A percentile compares a stretch with the other conserved stretches of the same genome.
Conservation (phyloP, 192 early-diverging fungal species). For the Backusella luteola region DNA sequence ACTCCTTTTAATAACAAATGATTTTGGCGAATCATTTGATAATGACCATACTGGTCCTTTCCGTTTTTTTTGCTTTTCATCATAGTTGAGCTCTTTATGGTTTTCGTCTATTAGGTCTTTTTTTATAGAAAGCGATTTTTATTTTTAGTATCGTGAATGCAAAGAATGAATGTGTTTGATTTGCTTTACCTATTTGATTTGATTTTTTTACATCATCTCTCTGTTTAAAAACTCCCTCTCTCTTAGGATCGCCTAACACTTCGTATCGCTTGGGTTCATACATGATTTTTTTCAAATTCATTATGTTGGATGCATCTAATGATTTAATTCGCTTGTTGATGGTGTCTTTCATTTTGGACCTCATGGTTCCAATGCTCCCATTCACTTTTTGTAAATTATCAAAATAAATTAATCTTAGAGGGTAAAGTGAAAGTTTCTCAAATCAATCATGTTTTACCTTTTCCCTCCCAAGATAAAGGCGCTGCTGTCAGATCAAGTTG, state of each 20-base stretch:
- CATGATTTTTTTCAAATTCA: not conserved
- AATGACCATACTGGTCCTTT: not conserved
- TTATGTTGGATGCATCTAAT: not conserved
- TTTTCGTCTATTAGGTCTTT: not conserved
- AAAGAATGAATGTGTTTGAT: too few relatives aligned
- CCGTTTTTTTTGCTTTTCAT: not conserved
- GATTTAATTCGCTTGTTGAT: not conserved
- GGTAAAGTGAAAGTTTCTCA: not conserved
- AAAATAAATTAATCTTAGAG: not conserved
- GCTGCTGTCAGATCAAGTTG: not conserved
- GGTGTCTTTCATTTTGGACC: not conserved
- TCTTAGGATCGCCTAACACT: not conserved
- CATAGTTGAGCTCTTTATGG: not conserved
- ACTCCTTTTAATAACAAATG: not conserved
- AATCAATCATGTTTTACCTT: not conserved
- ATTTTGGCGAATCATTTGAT: not conserved
- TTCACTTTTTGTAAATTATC: not conserved
- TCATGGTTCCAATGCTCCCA: not conserved
- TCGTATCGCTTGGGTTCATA: not conserved
- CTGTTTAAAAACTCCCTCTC: not conserved
- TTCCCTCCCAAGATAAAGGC: not conserved
- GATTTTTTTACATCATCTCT: not conserved
- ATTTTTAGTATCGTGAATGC: not conserved
- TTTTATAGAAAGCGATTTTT: not conserved
- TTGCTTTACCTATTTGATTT: not conserved